A percentile compares a stretch with the other conserved stretches of the same genome.
Evolutionary conservation across 2,329 filamentous ascomycete genomes (phyloP).

Genomic region (Fusarium equiseti): DNA sequence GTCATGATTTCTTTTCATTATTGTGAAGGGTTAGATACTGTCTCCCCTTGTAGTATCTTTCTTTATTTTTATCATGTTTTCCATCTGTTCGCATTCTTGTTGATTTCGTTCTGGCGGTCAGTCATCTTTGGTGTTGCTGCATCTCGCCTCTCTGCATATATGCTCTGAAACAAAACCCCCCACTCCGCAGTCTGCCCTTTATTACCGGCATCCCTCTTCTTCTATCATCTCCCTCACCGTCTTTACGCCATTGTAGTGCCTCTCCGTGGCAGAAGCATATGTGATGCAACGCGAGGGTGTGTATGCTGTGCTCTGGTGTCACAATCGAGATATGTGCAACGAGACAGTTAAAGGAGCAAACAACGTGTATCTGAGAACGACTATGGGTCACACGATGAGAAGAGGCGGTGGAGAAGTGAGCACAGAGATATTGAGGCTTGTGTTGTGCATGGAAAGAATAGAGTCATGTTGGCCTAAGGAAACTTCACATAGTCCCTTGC

Average conservation of each 20-base stretch:
- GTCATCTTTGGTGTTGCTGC: constrained; percentile 33
- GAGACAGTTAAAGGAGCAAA: not conserved
- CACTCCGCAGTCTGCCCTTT: constrained; percentile 7
- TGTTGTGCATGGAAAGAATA: not conserved
- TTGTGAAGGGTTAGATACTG: not conserved
- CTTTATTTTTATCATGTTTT: not conserved
- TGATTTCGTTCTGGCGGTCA: constrained; percentile 25
- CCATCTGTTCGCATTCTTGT: not conserved
- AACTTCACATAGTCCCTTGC: constrained; percentile 15
- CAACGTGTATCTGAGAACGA: constrained; percentile 18
- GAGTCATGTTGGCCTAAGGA: not conserved
- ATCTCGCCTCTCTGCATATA: constrained; percentile 38
- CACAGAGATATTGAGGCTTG: not conserved
- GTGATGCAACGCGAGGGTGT: constrained; percentile 17
- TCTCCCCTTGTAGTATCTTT: constrained; percentile 20
- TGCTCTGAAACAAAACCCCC: constrained; percentile 33
- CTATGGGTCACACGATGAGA: constrained; percentile 1
- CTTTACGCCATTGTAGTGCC: constrained; percentile 29
- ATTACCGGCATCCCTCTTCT: not conserved
- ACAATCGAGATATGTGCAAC: constrained; percentile 49
- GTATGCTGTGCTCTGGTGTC: constrained; percentile 39
- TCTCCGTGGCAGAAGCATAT: constrained; percentile 22
- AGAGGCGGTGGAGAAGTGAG: constrained; percentile 33
- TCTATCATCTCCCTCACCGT: constrained; percentile 27
- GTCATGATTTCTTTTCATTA: not conserved